Evolutionary conservation across 495 filamentous ascomycete genomes (phyloP), one percentile per base, ranked within the genome.

Genomic region (Penicillium coffeae): DNA sequence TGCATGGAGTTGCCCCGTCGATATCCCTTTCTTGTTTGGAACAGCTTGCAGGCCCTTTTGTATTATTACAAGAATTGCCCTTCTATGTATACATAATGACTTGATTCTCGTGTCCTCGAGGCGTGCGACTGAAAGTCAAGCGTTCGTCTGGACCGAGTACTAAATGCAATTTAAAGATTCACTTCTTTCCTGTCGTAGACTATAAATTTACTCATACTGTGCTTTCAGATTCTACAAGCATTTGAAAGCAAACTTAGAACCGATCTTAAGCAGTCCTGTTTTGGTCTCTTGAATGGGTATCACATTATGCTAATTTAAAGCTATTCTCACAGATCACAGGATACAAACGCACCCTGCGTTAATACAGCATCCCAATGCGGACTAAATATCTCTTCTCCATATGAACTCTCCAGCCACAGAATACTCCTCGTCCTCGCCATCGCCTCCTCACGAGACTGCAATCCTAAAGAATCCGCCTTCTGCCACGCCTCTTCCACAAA

Each of bases 401-500:
- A 10, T 5, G 25, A 30, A 30, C 25, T 30, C 4, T 10, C 25
- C 25, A 30, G 25, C 25, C 25, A 30, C 25, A 30, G 25, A 10
- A 30, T 30, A 30, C 25, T 10, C 25, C 10, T 30, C 25, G 10
- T 30, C 25, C 25, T 4, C 25, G 25, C 4, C 5, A 30, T 30
- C 5, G 25, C 25, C 25, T 30, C 25, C 5, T 30, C 25, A 10
- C 25, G 4, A 5, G 25, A 5, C 25, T 30, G 25, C 5, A 30
- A 10, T 30, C 25, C 25, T 4, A 74, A 47, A 12, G 37, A 22
- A 19, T 7, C 37, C 9, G 56, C 49, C 0, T 55, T 22, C 0
- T 10, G 25, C 19, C 40, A 40, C 8, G 64, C 53, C 46, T 21
- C 56, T 16, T 52, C 27, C 14, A 49, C 14, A 16, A 75, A 74